A percentile compares a stretch with the other conserved stretches of the same genome.
Evolutionary conservation across 768 basidiomycete species (phyloP).

Genomic region (Auricularia auricula-judae): DNA sequence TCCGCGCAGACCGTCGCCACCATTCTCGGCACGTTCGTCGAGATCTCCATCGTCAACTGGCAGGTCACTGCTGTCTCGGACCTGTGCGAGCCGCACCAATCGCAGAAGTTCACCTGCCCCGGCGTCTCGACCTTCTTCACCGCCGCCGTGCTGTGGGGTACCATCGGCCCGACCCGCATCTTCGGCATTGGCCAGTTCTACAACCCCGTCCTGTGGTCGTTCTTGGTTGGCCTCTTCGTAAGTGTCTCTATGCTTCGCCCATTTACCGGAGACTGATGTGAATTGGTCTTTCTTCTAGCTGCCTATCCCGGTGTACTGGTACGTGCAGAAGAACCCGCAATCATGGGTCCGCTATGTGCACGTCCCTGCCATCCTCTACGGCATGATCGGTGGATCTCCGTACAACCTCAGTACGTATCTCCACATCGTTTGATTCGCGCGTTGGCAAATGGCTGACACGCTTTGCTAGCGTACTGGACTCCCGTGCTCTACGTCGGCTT

Average conservation of each 20-base stretch:
- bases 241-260: no score
- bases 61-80: constrained; percentile 21
- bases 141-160: constrained; percentile 22
- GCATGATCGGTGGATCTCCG: constrained; percentile 2
- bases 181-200: constrained; percentile 11
- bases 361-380: constrained; percentile 3
- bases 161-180: constrained; percentile 14
- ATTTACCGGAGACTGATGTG: no score
- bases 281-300: neutral
- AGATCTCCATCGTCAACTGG: constrained; percentile 18
- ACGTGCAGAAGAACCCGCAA: neutral
- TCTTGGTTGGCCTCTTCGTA: constrained; percentile 19
- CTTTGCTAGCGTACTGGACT: neutral
- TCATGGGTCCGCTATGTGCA: constrained; percentile 2
- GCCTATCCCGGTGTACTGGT: neutral
- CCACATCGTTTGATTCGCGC: neutral
- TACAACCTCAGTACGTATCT: neutral
- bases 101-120: constrained; percentile 19
- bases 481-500: neutral
- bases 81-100: constrained; percentile 12
- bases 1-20: constrained; percentile 23
- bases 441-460: neutral
- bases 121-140: constrained; percentile 24
- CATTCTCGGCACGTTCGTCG: constrained; percentile 21
- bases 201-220: constrained; percentile 16